Evolutionary conservation across 345 rosid species (phyloP), one percentile per base, ranked within the genome.

Genomic region (Eucalyptus lansdowneana): DNA sequence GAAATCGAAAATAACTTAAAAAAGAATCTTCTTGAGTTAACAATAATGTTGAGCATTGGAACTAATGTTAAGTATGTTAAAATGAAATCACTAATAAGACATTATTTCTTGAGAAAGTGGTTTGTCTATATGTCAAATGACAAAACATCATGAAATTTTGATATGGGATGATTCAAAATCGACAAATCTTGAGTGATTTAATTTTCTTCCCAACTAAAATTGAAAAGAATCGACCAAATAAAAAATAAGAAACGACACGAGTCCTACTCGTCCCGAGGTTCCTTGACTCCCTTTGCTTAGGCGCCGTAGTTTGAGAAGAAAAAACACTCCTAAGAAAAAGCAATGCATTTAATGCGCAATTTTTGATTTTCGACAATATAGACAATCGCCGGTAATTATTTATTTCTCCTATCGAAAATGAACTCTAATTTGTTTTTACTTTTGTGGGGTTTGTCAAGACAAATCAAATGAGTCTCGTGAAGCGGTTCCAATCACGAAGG

Each of bases 161-260:
- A 65, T 65, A 15, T 14, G 3, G 4, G 19, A 8, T 6, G 2
- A 65, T 3, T 65, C 7, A 7, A 14, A 14, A 14, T 14, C 0
- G 9, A 13, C 16, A 7, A 62, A 14, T 31, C 14, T 14, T 2
- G 72, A 62, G 34, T 29, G 16, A 14, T 14, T 14, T 29, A 13
- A 62, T 62, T 27, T 56, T 22, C 62, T 1, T 56, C 17, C 6
- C 10, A 56, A 1, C 62, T 56, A 58, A 25, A 1, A 25, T 25
- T 27, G 6, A 58, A 25, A 25, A 25, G 65, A 58, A 11, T 25
- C n/a, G n/a, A 34, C 44, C 42, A 34, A 17, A 9, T 69, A 31
- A 34, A 17, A 9, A 31, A 29, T 0, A 7, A 2, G 76, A n/a
- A n/a, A 1, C 17, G 37, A 65, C 34, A 14, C 17, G 76, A 14